phyloP scores from a whole-genome alignment of 306 rosid species.

The Castanopsis chinensis region DNA sequence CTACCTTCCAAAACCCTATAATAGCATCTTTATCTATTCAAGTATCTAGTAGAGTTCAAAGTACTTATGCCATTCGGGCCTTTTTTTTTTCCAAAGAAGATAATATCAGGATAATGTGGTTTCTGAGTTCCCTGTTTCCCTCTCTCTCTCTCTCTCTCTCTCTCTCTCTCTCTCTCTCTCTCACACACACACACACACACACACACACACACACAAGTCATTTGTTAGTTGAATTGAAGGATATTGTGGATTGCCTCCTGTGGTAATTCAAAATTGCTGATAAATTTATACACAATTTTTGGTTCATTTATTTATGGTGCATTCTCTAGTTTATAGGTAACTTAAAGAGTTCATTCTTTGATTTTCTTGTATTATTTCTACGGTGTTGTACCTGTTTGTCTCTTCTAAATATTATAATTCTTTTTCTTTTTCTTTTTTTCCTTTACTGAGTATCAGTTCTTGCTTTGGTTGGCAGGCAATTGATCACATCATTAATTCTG shows the following conservation, averaged over 20 bases:
- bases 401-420: background rate
- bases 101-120: background rate
- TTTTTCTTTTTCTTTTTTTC: constrained; percentile 13
- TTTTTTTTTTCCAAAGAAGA: background rate
- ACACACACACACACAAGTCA: background rate
- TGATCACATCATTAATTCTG: constrained; percentile 98
- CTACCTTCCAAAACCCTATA: background rate
- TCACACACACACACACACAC: background rate
- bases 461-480: constrained; percentile 65
- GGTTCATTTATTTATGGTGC: background rate
- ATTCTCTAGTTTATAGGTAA: background rate
- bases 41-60: background rate
- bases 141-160: background rate
- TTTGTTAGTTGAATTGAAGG: background rate
- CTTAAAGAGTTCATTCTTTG: background rate
- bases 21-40: background rate
- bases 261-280: background rate
- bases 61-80: background rate
- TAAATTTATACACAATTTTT: background rate
- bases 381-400: background rate
- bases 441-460: constrained; percentile 7
- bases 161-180: background rate
- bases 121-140: background rate
- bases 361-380: background rate
- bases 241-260: background rate